These are phyloP conservation scores for Pythium periplocum DNA, from an alignment of 352 stramenopile species.

Conservation along the genomic window DNA sequence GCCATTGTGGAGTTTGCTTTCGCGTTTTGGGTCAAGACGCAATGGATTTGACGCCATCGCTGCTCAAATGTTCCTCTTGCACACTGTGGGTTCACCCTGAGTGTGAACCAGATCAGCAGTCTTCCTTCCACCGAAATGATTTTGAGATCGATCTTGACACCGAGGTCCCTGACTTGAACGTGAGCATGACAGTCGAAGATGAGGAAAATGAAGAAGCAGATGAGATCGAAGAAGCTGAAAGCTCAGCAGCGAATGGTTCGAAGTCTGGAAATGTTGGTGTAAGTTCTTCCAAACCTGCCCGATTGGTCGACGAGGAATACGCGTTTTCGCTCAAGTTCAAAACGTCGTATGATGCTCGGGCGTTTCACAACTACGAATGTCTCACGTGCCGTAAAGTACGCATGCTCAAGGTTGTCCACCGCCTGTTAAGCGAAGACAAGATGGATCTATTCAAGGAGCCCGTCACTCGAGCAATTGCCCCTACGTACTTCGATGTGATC, in stretches of 20 bases:
- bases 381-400: constrained; percentile 60
- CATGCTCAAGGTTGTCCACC: constrained; percentile 60
- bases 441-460: constrained; percentile 91
- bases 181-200: not conserved
- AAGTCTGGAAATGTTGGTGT: constrained; percentile 5
- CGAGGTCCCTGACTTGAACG: constrained; percentile 21
- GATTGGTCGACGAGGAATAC: constrained; percentile 59
- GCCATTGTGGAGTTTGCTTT: constrained; percentile 75
- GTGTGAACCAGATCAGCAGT: constrained; percentile 72
- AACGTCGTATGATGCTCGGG: constrained; percentile 55
- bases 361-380: constrained; percentile 81
- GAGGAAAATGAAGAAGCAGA: constrained; percentile 3
- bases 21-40: constrained; percentile 36
- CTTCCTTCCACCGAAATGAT: constrained; percentile 38
- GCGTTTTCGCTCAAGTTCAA: constrained; percentile 57
- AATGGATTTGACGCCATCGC: constrained; percentile 34
- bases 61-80: constrained; percentile 72
- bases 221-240: no score
- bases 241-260: no score
- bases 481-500: constrained; percentile 92
- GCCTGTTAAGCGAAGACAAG: constrained; percentile 70
- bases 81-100: constrained; percentile 73
- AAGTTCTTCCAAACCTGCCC: constrained; percentile 33
- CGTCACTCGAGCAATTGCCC: constrained; percentile 90
- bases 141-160: constrained; percentile 53